Base-by-base conservation (phyloP, 768 basidiomycete species). In the Austroboletus festivus region DNA sequence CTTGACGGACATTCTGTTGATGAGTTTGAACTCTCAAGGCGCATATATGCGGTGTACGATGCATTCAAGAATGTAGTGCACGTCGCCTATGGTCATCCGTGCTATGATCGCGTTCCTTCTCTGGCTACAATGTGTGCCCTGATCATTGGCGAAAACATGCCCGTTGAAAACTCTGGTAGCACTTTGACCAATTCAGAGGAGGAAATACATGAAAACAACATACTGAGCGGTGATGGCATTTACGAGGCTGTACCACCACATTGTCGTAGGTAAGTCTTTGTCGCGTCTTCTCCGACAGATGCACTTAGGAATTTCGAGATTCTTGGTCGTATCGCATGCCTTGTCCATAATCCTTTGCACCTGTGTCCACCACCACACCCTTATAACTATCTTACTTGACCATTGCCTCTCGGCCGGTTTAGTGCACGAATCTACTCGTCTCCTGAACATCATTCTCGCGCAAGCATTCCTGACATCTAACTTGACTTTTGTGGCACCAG, bases 181-280 rank as follows among this genome's bases (percentile, higher is more conserved):
- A 28, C 48, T 30, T 42, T 43, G 6, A 47, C 35, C 2, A 52
- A 54, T 19, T 60, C 56, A 8, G 57, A 61, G 11, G 65, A 60
- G 16, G 22, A 43, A 26, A 26, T 42, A 26, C 54, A 70, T 31
- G 59, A 67, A 22, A 63, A 59, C 9, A 58, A 63, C 9, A 31
- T 45, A 10, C 54, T 65, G 31, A 51, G 66, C 16, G 46, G 67
- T 28, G 65, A 77, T 47, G 62, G 68, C 13, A 53, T 83, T 6
- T 83, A 82, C 48, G 79, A 81, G 23, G 58, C 69, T 2, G 70
- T 84, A 41, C 81, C 81, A 22, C 47, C 64, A n/a, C 69, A 74
- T 24, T 75, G 74, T 60, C 73, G 82, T 50, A 72, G 73, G 83
- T 82, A 57, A n/a, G n/a, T n/a, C n/a, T 47, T 31, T 41, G 28